Evolutionary conservation across 1,139 yeast species (phyloP), one percentile per base, ranked within the genome.

Genomic region (Candida tetrigidarum): DNA sequence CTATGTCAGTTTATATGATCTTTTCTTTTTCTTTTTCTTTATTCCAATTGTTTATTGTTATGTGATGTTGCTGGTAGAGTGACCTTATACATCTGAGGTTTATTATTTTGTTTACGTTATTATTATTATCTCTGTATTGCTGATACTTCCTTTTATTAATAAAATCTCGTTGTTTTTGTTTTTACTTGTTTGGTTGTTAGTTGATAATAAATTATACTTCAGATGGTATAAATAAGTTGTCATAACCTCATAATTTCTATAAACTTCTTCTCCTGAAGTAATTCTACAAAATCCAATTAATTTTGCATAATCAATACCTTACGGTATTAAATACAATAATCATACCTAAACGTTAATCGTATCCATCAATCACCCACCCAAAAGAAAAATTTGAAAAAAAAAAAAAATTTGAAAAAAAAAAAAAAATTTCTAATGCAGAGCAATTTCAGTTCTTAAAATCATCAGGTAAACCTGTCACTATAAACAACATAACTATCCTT

Each of bases 341-440:
- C n/a, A n/a, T n/a, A 28, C 18, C 32, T 28, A 14, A 15, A 28
- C 14, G 32, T 14, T n/a, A 28, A 28, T 28, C 14, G 16, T 16
- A 28, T 19, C 25, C 36, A 32, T 32, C 36, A 19, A n/a, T n/a
- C n/a, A n/a, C n/a, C n/a, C n/a, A n/a, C n/a, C 36, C 36, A 19
- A 32, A 28, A 12, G 19, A 28, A 8, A 28, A 28, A n/a, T n/a
- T n/a, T n/a, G n/a, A n/a, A n/a, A 12, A 28, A 5, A 12, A 28
- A 5, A 12, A 32, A 19, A 32, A 32, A 32, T n/a, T 5, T 10
- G 10, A 16, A 30, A 30, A 32, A 32, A 32, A 32, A 32, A 19
- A 19, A 32, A 19, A 11, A 18, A 19, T n/a, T n/a, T n/a, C 36
- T 19, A 19, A 32, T 32, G 36, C 36, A 32, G 22, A 32, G 25